These are phyloP conservation scores for Chaetomiaceae sp. DNA, from an alignment of 2,329 filamentous ascomycete species.

Conservation along the genomic window DNA sequence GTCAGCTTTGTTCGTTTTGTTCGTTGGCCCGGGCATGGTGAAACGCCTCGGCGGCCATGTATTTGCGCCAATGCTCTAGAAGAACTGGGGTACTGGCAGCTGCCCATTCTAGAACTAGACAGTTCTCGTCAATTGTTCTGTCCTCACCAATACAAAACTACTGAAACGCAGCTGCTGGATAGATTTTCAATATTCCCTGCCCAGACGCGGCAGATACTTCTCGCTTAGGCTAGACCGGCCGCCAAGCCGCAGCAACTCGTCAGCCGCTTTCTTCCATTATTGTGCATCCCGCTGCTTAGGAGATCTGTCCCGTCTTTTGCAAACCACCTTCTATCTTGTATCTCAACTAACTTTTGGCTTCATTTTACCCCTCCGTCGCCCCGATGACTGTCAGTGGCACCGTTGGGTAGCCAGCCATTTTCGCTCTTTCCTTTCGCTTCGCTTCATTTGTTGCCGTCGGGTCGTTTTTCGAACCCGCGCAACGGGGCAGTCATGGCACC, in stretches of 20 bases:
- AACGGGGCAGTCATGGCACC: constrained; percentile 22
- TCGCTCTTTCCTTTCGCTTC: neutral
- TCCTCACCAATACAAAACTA: too few species aligned
- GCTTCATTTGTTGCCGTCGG: constrained; percentile 2
- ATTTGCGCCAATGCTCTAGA: neutral
- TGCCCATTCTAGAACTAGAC: neutral
- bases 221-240: constrained; percentile 10
- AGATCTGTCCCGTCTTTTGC: constrained; percentile 19
- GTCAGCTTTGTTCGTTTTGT: constrained; percentile 20
- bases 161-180: too few species aligned
- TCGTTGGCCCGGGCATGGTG: constrained; percentile 8
- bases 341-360: neutral
- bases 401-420: constrained; percentile 19
- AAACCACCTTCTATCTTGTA: neutral
- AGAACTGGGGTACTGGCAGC: neutral
- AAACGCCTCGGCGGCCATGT: constrained; percentile 15
- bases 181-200: too few species aligned
- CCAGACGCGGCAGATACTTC: neutral
- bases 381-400: constrained; percentile 19
- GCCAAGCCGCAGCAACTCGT: constrained; percentile 19
- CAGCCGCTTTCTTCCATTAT: constrained; percentile 15
- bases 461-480: constrained; percentile 11
- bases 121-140: neutral
- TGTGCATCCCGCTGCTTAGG: constrained; percentile 10
- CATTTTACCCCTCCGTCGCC: neutral